A percentile compares a stretch with the other conserved stretches of the same genome.
phyloP scores from a whole-genome alignment of 345 rosid species.

The Gossypium sturtianum region DNA sequence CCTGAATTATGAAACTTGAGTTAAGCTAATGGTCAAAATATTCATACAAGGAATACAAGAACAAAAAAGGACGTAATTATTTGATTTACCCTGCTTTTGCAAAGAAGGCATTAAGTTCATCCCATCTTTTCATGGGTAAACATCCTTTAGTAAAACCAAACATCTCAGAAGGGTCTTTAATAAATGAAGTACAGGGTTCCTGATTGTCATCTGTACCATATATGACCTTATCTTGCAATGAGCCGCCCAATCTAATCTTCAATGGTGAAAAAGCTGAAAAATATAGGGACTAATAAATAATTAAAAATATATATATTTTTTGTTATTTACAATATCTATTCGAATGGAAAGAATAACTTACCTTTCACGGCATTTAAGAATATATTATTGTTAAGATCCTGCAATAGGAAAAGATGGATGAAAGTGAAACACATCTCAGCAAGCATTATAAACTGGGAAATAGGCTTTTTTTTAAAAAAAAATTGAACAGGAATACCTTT shows the following conservation, averaged over 20 bases:
- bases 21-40: not conserved
- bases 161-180: slow-evolving; percentile 29
- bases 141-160: slow-evolving; percentile 62
- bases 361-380: slow-evolving; percentile 56
- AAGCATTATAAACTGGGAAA: not conserved
- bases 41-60: not conserved
- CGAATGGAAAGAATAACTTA: slow-evolving; percentile 12
- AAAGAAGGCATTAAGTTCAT: slow-evolving; percentile 56
- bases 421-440: not conserved
- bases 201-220: slow-evolving; percentile 37
- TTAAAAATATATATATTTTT: too few relatives aligned
- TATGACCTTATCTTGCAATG: slow-evolving; percentile 62
- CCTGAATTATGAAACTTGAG: slow-evolving; percentile 21
- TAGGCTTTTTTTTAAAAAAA: not conserved
- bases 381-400: slow-evolving; percentile 49
- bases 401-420: slow-evolving; percentile 19
- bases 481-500: not conserved
- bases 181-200: slow-evolving; percentile 41
- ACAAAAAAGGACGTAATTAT: not conserved
- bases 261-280: slow-evolving; percentile 57
- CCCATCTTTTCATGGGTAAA: slow-evolving; percentile 64
- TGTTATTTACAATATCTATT: not conserved
- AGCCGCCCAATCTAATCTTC: slow-evolving; percentile 68
- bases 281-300: not conserved
- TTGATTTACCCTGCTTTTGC: slow-evolving; percentile 43